Evolutionary conservation across 331 rosid species (phyloP).

Genomic region (Malus hybrid): DNA sequence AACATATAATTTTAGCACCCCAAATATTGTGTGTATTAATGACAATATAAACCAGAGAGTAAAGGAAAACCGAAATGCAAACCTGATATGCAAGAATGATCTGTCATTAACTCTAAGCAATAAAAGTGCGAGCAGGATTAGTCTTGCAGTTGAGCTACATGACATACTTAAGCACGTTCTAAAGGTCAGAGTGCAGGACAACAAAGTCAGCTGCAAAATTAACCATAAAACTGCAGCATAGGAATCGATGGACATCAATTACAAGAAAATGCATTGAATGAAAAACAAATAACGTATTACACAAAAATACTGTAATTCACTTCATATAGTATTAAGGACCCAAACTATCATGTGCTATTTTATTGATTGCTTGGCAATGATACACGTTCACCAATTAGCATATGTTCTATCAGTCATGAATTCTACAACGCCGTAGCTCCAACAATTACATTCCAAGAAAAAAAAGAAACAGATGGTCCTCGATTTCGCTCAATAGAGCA

Average conservation of each 20-base stretch:
- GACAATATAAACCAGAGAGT: neutral
- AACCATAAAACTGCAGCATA: neutral
- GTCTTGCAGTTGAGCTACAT: neutral
- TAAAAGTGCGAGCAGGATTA: neutral
- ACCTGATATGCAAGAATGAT: slow-evolving; percentile 1
- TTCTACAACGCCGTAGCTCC: slow-evolving; percentile 67
- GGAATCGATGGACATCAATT: slow-evolving; percentile 6
- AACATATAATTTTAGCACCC: neutral
- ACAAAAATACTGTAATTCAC: slow-evolving; percentile 21
- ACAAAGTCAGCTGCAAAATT: slow-evolving; percentile 7
- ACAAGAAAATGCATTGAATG: slow-evolving; percentile 19
- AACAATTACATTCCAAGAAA: slow-evolving; percentile 56
- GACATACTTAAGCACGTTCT: neutral
- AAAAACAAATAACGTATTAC: slow-evolving; percentile 17
- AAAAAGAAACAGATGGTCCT: slow-evolving; percentile 37
- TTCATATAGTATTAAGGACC: slow-evolving; percentile 24
- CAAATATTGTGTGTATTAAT: neutral
- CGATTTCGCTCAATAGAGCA: slow-evolving; percentile 44
- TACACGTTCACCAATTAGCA: slow-evolving; percentile 76
- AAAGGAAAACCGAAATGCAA: neutral
- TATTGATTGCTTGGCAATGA: slow-evolving; percentile 68
- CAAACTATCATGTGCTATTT: slow-evolving; percentile 54
- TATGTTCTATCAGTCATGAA: slow-evolving; percentile 52
- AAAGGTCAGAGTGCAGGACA: neutral
- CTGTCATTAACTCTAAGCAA: neutral